Conservation (phyloP, 305 asterid species). For the Fraxinus floribunda region DNA sequence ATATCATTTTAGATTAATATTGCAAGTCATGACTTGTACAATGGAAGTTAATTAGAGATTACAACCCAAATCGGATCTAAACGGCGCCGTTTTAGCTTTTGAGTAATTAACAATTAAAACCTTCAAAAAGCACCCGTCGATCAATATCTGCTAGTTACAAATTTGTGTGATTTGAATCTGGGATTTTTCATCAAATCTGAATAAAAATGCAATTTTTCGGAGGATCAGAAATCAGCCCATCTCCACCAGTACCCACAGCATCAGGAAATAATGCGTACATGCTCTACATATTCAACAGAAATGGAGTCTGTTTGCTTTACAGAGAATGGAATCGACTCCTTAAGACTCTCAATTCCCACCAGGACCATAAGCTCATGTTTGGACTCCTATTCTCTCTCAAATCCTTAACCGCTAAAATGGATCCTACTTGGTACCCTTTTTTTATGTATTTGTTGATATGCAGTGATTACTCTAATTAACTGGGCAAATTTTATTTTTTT, state of each 20-base stretch:
- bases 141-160: not conserved
- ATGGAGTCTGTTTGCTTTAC: slow-evolving; percentile 80
- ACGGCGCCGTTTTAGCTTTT: not conserved
- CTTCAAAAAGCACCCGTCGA: not conserved
- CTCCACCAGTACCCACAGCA: slow-evolving; percentile 77
- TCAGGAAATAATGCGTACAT: slow-evolving; percentile 86
- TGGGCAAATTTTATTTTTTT: not conserved
- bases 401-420: slow-evolving; percentile 96
- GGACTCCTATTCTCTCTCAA: slow-evolving; percentile 96
- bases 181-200: not conserved
- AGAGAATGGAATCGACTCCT: slow-evolving; percentile 97
- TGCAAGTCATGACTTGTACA: not conserved
- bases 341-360: slow-evolving; percentile 77
- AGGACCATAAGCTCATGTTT: slow-evolving; percentile 95
- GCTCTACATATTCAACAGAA: slow-evolving; percentile 89
- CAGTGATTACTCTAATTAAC: not conserved
- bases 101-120: not conserved
- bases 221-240: slow-evolving; percentile 85
- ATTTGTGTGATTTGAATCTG: not conserved
- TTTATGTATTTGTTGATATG: slow-evolving; percentile 3
- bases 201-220: slow-evolving; percentile 79
- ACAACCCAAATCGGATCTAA: not conserved
- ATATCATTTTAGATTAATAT: too few species aligned
- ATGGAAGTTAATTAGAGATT: not conserved
- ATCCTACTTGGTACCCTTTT: slow-evolving; percentile 73